Evolutionary conservation across 2,329 filamentous ascomycete species (phyloP).

Genomic region (Macrophomina phaseolina): DNA sequence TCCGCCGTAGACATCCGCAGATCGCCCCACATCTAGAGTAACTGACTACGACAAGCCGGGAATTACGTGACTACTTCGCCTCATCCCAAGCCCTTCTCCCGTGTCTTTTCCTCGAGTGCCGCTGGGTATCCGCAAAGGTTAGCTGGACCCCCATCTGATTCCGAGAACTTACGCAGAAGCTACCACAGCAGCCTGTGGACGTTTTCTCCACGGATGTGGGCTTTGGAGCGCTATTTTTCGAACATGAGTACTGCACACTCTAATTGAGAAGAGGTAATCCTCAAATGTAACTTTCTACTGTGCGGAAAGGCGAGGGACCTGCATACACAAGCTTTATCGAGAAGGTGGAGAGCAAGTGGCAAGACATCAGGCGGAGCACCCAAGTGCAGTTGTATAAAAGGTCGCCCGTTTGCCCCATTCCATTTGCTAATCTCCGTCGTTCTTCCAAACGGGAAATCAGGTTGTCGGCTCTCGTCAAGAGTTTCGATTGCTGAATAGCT

Average conservation of each 20-base stretch:
- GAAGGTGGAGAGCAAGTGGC: not conserved
- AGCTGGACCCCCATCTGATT: not conserved
- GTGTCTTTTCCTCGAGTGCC: not conserved
- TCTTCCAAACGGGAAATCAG: not conserved
- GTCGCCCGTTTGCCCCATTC: not conserved
- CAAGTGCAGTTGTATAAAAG: not conserved
- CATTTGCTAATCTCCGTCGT: not conserved
- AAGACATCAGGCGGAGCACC: not conserved
- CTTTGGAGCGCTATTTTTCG: not conserved
- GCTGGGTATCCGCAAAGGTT: not conserved
- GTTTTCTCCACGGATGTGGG: not conserved
- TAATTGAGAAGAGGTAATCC: slow-evolving; percentile 9
- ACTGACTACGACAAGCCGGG: not conserved
- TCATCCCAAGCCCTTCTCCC: not conserved
- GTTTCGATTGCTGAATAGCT: not conserved
- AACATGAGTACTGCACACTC: not conserved
- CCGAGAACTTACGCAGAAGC: slow-evolving; percentile 1
- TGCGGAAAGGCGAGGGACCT: not conserved
- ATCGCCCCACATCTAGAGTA: not conserved
- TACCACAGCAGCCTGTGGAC: not conserved
- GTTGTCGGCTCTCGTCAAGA: not conserved
- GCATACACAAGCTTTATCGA: not conserved
- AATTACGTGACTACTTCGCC: not conserved
- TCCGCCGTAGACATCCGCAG: not conserved
- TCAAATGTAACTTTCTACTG: slow-evolving; percentile 1